Evolutionary conservation across 2,329 filamentous ascomycete genomes (phyloP).

Genomic region (Trichoderma oligosporum): DNA sequence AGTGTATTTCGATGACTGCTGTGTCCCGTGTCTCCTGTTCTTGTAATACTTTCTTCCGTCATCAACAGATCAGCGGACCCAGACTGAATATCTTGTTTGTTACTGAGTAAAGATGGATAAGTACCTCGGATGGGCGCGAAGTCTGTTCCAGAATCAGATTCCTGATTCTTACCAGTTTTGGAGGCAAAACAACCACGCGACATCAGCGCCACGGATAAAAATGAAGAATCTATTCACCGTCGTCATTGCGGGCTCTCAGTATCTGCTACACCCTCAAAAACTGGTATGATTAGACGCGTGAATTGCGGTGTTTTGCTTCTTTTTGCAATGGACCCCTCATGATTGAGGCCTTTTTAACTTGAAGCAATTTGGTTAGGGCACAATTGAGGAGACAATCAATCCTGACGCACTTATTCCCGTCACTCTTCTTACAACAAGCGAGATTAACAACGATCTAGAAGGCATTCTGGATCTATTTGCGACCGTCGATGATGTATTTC

Average conservation of each 20-base stretch:
- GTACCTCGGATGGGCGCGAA: slow-evolving; percentile 10
- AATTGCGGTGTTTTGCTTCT: neutral
- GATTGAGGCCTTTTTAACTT: neutral
- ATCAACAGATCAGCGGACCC: neutral
- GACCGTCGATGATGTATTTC: slow-evolving; percentile 39
- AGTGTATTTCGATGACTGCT: neutral
- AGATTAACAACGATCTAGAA: slow-evolving; percentile 38
- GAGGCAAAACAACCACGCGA: neutral
- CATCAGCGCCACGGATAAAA: neutral
- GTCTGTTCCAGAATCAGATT: neutral
- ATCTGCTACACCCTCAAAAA: slow-evolving; percentile 39
- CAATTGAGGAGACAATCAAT: slow-evolving; percentile 41
- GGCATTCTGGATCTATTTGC: slow-evolving; percentile 33
- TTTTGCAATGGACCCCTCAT: too few species aligned
- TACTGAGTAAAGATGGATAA: neutral
- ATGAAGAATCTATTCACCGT: slow-evolving; percentile 37
- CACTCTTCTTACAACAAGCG: slow-evolving; percentile 37
- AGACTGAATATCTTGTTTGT: too few species aligned
- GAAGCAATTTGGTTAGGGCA: slow-evolving; percentile 29
- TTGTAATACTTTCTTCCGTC: neutral
- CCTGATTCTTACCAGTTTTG: neutral
- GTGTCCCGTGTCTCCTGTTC: neutral
- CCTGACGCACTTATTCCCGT: slow-evolving; percentile 40
- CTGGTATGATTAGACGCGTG: slow-evolving; percentile 27
- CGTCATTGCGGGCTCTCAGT: slow-evolving; percentile 37